A percentile compares a stretch with the other conserved stretches of the same genome.
These are phyloP conservation scores for Platismatia glauca DNA, from an alignment of 495 filamentous ascomycete species.

Conservation along the genomic window DNA sequence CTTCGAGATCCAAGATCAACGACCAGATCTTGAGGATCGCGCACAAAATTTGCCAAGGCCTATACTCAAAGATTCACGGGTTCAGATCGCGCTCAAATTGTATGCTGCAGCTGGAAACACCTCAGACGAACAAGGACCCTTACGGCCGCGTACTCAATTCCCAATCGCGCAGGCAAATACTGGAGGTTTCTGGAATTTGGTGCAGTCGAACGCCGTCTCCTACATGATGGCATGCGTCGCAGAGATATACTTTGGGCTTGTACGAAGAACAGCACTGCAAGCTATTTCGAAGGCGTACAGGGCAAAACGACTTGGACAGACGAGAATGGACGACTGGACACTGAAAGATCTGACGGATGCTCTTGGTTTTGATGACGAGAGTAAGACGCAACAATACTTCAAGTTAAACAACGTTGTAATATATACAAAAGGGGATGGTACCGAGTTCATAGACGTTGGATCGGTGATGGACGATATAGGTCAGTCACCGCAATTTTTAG, in stretches of 20 bases:
- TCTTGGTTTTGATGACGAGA: constrained; percentile 64
- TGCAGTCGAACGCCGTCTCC: constrained; percentile 60
- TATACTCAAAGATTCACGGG: constrained; percentile 45
- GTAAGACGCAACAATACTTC: constrained; percentile 61
- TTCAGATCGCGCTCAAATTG: constrained; percentile 58
- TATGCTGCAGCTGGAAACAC: constrained; percentile 60
- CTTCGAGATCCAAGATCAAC: constrained; percentile 64
- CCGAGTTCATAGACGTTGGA: constrained; percentile 41
- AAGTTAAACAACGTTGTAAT: constrained; percentile 60
- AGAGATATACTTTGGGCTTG: constrained; percentile 75
- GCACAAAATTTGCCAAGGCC: constrained; percentile 62
- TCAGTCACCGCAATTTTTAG: constrained; percentile 14
- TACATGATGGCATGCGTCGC: constrained; percentile 93
- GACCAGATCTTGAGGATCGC: constrained; percentile 61
- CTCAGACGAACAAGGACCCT: constrained; percentile 53
- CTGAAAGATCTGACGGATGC: constrained; percentile 53
- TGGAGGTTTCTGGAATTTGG: constrained; percentile 63
- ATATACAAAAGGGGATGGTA: constrained; percentile 38
- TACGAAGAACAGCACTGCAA: constrained; percentile 69
- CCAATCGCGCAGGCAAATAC: constrained; percentile 55
- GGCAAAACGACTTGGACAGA: constrained; percentile 29
- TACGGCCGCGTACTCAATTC: constrained; percentile 48
- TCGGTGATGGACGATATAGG: constrained; percentile 22
- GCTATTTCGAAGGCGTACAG: constrained; percentile 55
- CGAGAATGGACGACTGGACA: constrained; percentile 69